Evolutionary conservation across 1,139 yeast genomes (phyloP).

Genomic region (Diutina scorzettiae): DNA sequence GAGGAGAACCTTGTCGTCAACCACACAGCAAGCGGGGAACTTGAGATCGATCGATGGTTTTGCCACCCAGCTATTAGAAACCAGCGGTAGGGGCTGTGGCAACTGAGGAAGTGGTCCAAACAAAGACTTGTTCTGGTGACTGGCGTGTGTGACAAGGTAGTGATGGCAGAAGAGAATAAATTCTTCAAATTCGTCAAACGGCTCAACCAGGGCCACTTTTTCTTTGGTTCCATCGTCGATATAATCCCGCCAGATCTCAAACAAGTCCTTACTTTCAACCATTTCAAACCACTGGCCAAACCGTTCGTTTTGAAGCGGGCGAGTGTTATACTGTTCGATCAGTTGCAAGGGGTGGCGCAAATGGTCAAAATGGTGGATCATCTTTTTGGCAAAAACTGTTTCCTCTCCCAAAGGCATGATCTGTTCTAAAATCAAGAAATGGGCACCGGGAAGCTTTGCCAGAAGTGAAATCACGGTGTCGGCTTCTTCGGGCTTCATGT

Average conservation of each 20-base stretch:
- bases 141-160: conserved; percentile 58
- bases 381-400: conserved; percentile 63
- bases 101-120: not conserved
- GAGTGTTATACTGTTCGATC: conserved; percentile 46
- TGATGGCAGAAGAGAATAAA: conserved; percentile 69
- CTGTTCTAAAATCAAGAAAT: conserved; percentile 62
- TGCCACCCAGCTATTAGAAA: not conserved
- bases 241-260: conserved; percentile 42
- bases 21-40: conserved; percentile 30
- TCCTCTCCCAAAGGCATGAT: conserved; percentile 48
- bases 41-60: conserved; percentile 21
- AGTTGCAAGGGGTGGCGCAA: conserved; percentile 63
- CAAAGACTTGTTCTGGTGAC: conserved; percentile 17
- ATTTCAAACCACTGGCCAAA: conserved; percentile 32
- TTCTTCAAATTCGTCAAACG: conserved; percentile 81
- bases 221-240: conserved; percentile 28
- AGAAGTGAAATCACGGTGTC: conserved; percentile 47
- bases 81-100: not conserved
- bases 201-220: conserved; percentile 41
- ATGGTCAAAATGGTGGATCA: conserved; percentile 61
- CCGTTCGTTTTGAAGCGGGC: conserved; percentile 36
- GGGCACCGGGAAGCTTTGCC: conserved; percentile 32
- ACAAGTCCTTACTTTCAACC: conserved; percentile 45
- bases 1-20: conserved; percentile 17
- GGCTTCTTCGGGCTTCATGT: conserved; percentile 63